Base-by-base conservation (phyloP, 768 basidiomycete genomes). In the Lactarius evosmus region DNA sequence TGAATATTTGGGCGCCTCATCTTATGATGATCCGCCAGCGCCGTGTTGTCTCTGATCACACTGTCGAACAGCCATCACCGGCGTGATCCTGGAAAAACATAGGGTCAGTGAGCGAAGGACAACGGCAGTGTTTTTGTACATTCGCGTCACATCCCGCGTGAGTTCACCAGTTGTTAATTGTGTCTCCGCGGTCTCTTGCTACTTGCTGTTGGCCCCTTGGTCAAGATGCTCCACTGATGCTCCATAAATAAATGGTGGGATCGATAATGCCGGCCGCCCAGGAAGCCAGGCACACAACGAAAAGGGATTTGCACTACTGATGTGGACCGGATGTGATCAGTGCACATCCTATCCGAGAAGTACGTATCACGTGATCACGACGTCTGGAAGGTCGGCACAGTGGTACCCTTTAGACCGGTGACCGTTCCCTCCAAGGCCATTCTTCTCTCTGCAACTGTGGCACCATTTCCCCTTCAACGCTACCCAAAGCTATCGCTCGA, bases 371-470 rank as follows among this genome's bases (percentile, higher is more conserved):
- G 14, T 9, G n/a, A 58, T 6, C 11, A 52, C n/a, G 40, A 40
- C n/a, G n/a, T n/a, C n/a, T n/a, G n/a, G n/a, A n/a, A n/a, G n/a
- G n/a, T n/a, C n/a, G n/a, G n/a, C n/a, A n/a, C n/a, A n/a, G n/a
- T n/a, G n/a, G n/a, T n/a, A n/a, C n/a, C n/a, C n/a, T n/a, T n/a
- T n/a, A n/a, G n/a, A n/a, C n/a, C n/a, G n/a, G n/a, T n/a, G n/a
- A n/a, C n/a, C n/a, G n/a, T n/a, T n/a, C n/a, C n/a, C n/a, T n/a
- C n/a, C n/a, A n/a, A n/a, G n/a, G n/a, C n/a, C n/a, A n/a, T n/a
- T n/a, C 61, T 71, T 1, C 68, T 70, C 60, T 69, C 70, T 11
- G 67, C 69, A 7, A 61, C 62, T 19, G 60, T 69, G 5, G 65
- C 66, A 7, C 51, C n/a, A n/a, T n/a, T n/a, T n/a, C n/a, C n/a